phyloP scores from a whole-genome alignment of 2,329 filamentous ascomycete species.

The Hymenoscyphus fructigenus region DNA sequence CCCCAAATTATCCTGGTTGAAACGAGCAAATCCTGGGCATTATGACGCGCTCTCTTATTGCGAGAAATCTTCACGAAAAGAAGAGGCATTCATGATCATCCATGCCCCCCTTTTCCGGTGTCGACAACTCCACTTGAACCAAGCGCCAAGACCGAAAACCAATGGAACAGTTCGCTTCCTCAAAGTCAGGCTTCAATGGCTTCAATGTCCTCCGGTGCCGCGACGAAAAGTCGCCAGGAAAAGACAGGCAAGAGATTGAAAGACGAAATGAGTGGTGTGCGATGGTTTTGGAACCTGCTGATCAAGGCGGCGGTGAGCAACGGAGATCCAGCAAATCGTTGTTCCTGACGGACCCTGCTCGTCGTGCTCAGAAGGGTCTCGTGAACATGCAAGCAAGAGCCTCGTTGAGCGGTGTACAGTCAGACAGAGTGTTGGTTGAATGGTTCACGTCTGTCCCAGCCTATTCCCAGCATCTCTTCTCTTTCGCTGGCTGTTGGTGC shows the following conservation, averaged over 20 bases:
- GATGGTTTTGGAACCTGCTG: slow-evolving; percentile 1
- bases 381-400: slow-evolving; percentile 4
- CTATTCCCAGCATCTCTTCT: background rate
- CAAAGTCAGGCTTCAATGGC: background rate
- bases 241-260: background rate
- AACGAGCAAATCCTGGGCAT: background rate
- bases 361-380: slow-evolving; percentile 3
- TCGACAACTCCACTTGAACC: background rate
- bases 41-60: slow-evolving; percentile 1
- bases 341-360: background rate
- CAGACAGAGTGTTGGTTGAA: slow-evolving; percentile 4
- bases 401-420: slow-evolving; percentile 5
- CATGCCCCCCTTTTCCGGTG: background rate
- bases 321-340: background rate
- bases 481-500: background rate
- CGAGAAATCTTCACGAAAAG: background rate
- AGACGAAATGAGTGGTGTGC: background rate
- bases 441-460: background rate
- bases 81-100: background rate
- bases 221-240: background rate
- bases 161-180: background rate
- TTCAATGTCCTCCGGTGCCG: background rate
- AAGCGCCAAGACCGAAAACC: background rate
- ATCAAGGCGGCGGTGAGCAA: slow-evolving; percentile 5
- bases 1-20: background rate